These are phyloP conservation scores for Quercus tomentella DNA, from an alignment of 331 rosid genomes.

Conservation along the genomic window DNA sequence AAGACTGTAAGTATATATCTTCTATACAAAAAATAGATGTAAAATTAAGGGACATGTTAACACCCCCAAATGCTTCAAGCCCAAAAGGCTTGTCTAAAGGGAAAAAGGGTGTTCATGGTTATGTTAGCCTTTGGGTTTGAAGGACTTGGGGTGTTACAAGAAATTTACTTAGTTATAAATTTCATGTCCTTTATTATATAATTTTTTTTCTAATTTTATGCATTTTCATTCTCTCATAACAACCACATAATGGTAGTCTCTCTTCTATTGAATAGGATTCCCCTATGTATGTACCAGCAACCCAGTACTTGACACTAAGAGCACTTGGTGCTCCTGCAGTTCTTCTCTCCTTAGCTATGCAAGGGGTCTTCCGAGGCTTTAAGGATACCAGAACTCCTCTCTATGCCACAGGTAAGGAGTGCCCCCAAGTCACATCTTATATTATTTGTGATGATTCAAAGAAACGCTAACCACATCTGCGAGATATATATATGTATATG, in stretches of 20 bases:
- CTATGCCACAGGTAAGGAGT: slow-evolving; percentile 64
- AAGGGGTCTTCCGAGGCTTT: slow-evolving; percentile 96
- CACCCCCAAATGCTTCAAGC: no score
- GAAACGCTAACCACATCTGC: no score
- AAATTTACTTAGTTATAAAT: no score
- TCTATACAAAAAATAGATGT: not conserved
- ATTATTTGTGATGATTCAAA: no score
- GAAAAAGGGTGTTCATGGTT: no score
- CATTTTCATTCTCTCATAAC: not conserved
- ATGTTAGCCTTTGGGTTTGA: no score
- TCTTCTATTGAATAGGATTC: slow-evolving; percentile 42
- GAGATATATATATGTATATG: no score
- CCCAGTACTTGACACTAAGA: slow-evolving; percentile 67
- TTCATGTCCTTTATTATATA: not conserved
- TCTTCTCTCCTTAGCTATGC: slow-evolving; percentile 96
- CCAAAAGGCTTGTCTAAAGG: no score
- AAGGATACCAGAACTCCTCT: slow-evolving; percentile 94
- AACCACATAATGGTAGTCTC: not conserved
- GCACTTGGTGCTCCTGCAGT: slow-evolving; percentile 95
- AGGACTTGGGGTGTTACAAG: no score
- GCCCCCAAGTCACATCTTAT: no score
- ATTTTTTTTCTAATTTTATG: not conserved
- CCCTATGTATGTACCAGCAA: slow-evolving; percentile 80
- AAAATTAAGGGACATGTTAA: no score
- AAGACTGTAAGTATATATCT: slow-evolving; percentile 48